A percentile compares a stretch with the other conserved stretches of the same genome.
phyloP scores from a whole-genome alignment of 495 filamentous ascomycete genomes.

The Penicillium riverlandense region DNA sequence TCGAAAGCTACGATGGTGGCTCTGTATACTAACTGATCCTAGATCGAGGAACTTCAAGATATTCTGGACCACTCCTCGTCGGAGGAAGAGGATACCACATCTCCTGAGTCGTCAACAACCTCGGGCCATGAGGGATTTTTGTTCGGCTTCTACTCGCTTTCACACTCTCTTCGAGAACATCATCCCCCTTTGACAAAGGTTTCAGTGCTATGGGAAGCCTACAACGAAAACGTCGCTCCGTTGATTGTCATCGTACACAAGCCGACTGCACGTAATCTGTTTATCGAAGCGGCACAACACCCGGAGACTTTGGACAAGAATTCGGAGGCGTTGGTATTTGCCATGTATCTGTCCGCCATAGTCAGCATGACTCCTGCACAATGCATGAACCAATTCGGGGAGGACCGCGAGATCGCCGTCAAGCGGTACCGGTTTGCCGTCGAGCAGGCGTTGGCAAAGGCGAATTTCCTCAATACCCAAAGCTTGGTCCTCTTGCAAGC shows the following conservation, averaged over 20 bases:
- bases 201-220: slow-evolving; percentile 61
- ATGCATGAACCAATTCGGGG: slow-evolving; percentile 28
- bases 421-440: slow-evolving; percentile 69
- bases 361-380: slow-evolving; percentile 52
- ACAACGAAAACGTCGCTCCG: slow-evolving; percentile 63
- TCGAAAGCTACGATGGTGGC: not conserved
- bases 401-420: slow-evolving; percentile 39
- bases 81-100: slow-evolving; percentile 59
- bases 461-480: slow-evolving; percentile 66
- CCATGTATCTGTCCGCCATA: slow-evolving; percentile 70
- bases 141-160: slow-evolving; percentile 59
- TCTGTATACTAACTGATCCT: slow-evolving; percentile 5
- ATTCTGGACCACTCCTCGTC: slow-evolving; percentile 58
- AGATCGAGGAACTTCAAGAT: slow-evolving; percentile 68
- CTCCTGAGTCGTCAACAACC: slow-evolving; percentile 42
- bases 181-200: slow-evolving; percentile 56
- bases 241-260: slow-evolving; percentile 63
- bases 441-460: slow-evolving; percentile 70
- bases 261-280: slow-evolving; percentile 46
- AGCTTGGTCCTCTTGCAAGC: slow-evolving; percentile 73
- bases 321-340: slow-evolving; percentile 66
- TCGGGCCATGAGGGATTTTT: slow-evolving; percentile 59
- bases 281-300: slow-evolving; percentile 37
- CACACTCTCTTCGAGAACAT: slow-evolving; percentile 36
- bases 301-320: slow-evolving; percentile 50